Base-by-base conservation (phyloP, 106 monocot species). In the Dendrobium nobile region DNA sequence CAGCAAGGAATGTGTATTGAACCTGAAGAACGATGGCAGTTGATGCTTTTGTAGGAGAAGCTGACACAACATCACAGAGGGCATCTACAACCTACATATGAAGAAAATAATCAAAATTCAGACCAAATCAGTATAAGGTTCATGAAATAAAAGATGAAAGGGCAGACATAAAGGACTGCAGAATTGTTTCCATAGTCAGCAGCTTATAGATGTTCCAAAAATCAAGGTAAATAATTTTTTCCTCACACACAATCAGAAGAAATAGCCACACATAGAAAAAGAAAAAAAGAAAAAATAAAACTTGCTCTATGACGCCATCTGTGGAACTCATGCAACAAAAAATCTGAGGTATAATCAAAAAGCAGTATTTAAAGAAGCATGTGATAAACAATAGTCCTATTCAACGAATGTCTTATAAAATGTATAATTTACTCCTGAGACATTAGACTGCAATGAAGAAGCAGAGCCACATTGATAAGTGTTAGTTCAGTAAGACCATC, bases 11-110 rank as follows among this genome's bases (percentile, higher is more conserved):
- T 37, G 65, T 67, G 41, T 20, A 88, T 75, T 79, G 72, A 77
- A 99, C 99, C 95, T 99, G 99, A 74, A 99, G 88, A 75, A 95
- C 95, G 84, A 99, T 90, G 26, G 95, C 99, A 64, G 99, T 85
- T 64, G 91, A 91, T 80, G 99, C 99, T 87, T 95, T 99, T 73
- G 93, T 81, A 54, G 99, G 99, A 79, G 93, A 95, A 68, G 99
- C 99, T 47, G 88, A 89, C 64, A 95, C 99, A 79, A 99, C 91
- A 85, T 95, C 90, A 75, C 99, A 95, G 54, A 99, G 82, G 7
- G 95, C 99, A 88, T 93, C 93, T n/a, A 99, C 93, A 33, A 99
- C 95, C 99, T 99, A 82, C 20, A 80, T 4, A 72, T 47, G 41
- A 76, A 48, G 6, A 48, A 48, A 41, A 76, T 48, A 2, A 76